Evolutionary conservation across 257 asterid species (phyloP), one percentile per base, ranked within the genome.

Genomic region (Solanum virginianum): DNA sequence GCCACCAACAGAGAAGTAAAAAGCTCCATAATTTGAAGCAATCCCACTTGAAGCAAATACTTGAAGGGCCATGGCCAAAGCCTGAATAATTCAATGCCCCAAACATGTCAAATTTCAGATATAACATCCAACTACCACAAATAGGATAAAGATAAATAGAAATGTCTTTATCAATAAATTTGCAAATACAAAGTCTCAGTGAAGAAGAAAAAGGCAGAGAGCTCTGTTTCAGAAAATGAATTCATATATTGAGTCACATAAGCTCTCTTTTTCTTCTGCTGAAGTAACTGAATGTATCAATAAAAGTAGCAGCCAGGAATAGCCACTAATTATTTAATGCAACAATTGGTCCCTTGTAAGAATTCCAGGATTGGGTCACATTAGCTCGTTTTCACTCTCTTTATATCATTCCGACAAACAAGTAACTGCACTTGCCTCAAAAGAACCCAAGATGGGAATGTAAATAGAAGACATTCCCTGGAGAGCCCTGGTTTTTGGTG

Each of bases 11-110:
- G 98, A 92, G 5, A 94, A 89, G 60, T 90, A 88, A 71, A 92
- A 92, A 72, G 89, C 90, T 85, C 88, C 83, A 85, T 90, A 77
- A 87, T 55, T 79, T 81, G 92, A 87, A n/a, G 86, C 84, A 77
- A 91, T 83, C 66, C 89, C 90, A 68, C 90, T 87, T 60, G 95
- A 88, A 15, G 95, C 94, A 70, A 92, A 88, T 83, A 92, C 99
- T 96, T 96, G 98, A 88, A 96, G 88, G 87, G 85, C 90, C 92
- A 92, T 91, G 11, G 98, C 89, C 66, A 90, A 80, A 59, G 98
- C 98, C 99, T 96, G 94, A 83, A 74, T 82, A 82, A 79, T 59
- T 24, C 24, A 51, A 49, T 7, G 2, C 63, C 60, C 81, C 82
- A 77, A 16, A 77, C 82, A 77, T 24, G 63, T 0, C 59, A 74